phyloP scores from a whole-genome alignment of 139 green algal genomes.

The Haematococcus sp. region DNA sequence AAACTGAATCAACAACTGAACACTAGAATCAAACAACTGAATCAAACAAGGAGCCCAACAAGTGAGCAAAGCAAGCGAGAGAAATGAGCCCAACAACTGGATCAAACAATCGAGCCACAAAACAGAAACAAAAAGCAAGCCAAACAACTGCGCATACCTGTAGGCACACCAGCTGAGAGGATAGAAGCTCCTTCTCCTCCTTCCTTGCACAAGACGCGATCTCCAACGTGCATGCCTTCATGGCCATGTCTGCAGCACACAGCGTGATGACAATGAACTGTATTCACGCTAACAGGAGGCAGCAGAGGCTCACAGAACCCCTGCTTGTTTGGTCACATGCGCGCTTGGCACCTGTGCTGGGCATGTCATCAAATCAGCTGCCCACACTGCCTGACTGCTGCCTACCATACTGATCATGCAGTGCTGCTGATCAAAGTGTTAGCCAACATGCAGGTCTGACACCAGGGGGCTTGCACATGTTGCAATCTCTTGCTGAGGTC shows the following conservation, averaged over 20 bases:
- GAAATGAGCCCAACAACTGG: neutral
- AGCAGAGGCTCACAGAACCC: too few species aligned
- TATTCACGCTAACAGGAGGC: too few species aligned
- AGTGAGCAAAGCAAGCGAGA: neutral
- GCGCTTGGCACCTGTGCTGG: too few species aligned
- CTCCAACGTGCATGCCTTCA: conserved; percentile 14
- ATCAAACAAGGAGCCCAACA: neutral
- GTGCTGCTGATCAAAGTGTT: too few species aligned
- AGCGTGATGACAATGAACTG: neutral
- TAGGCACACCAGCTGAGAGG: conserved; percentile 28
- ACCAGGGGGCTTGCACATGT: neutral
- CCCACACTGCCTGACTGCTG: too few species aligned
- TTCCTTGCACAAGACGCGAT: conserved; percentile 6
- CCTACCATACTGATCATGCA: too few species aligned
- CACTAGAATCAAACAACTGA: too few species aligned
- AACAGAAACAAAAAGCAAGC: too few species aligned
- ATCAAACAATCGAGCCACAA: neutral
- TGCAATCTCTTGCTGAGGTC: too few species aligned
- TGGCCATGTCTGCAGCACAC: conserved; percentile 3
- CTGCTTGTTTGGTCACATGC: too few species aligned
- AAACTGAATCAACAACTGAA: too few species aligned
- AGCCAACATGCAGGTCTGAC: neutral
- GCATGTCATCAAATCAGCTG: too few species aligned
- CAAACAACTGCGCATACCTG: conserved; percentile 5
- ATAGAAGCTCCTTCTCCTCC: conserved; percentile 26